phyloP scores from a whole-genome alignment of 495 filamentous ascomycete species.

The Neurospora sp. region DNA sequence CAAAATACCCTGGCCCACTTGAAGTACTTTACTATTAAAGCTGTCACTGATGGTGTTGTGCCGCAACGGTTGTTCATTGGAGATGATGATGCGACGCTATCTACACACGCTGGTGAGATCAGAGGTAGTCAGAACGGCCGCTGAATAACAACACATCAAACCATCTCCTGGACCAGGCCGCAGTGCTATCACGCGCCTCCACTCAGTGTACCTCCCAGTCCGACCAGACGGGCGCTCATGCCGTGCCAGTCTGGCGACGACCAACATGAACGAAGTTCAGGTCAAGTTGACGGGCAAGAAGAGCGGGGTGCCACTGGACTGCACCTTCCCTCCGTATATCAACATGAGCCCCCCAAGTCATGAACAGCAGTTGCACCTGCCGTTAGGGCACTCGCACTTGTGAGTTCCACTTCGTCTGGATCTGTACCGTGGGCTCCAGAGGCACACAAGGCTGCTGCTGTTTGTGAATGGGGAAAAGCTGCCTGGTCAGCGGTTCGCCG shows the following conservation, averaged over 20 bases:
- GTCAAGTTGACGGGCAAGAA: background rate
- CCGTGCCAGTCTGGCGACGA: background rate
- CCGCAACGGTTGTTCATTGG: background rate
- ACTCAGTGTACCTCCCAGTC: background rate
- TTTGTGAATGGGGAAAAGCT: no score
- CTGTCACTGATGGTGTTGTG: background rate
- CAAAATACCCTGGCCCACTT: background rate
- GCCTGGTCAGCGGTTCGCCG: no score
- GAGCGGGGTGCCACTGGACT: background rate
- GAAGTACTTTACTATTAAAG: background rate
- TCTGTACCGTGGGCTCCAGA: no score
- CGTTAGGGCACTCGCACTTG: background rate
- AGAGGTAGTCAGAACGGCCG: background rate
- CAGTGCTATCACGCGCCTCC: no score
- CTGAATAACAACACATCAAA: background rate
- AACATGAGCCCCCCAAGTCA: background rate
- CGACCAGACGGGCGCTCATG: background rate
- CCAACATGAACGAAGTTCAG: background rate
- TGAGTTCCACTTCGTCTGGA: no score
- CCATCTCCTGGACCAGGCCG: background rate
- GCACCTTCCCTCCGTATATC: background rate
- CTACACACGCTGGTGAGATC: background rate
- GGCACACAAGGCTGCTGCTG: no score
- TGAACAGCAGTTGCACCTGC: background rate
- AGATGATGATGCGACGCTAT: rapidly evolving